These are phyloP conservation scores for Daldinia sp. DNA, from an alignment of 2,329 filamentous ascomycete genomes.

Conservation along the genomic window DNA sequence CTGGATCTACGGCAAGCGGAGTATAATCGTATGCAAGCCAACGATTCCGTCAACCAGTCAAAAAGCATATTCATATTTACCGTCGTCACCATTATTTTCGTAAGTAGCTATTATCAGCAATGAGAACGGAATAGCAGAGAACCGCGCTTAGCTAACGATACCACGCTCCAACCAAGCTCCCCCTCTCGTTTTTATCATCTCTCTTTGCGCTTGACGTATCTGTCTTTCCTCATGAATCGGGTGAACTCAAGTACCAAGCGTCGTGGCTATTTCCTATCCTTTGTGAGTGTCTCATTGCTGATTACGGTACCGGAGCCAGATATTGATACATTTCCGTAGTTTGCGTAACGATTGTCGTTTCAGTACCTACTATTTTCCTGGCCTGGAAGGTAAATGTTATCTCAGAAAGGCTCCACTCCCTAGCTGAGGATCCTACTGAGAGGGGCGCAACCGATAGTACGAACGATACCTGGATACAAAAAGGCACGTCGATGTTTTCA, in stretches of 20 bases:
- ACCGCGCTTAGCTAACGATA: not conserved
- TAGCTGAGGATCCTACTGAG: not conserved
- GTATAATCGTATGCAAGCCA: constrained; percentile 16
- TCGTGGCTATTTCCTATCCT: constrained; percentile 16
- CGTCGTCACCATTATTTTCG: constrained; percentile 19
- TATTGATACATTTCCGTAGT: constrained; percentile 1
- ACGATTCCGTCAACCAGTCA: constrained; percentile 11
- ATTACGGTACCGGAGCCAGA: not conserved
- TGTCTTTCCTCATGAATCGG: constrained; percentile 14
- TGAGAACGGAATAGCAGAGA: not conserved
- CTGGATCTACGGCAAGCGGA: constrained; percentile 12
- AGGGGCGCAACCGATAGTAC: not conserved
- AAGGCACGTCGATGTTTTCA: not conserved
- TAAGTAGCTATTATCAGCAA: constrained; percentile 5
- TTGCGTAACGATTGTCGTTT: constrained; percentile 8
- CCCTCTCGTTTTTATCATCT: constrained; percentile 19
- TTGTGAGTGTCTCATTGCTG: constrained; percentile 1
- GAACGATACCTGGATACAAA: not conserved
- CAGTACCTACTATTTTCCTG: not conserved
- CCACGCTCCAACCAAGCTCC: constrained; percentile 2
- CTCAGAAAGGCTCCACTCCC: not conserved
- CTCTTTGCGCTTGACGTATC: constrained; percentile 16
- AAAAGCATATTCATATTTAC: constrained; percentile 21
- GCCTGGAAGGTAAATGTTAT: constrained; percentile 8
- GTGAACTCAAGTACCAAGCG: constrained; percentile 3